Evolutionary conservation across 1,284 basidiomycete species (phyloP), one percentile per base, ranked within the genome.

Genomic region (Trichosporon ovoides): DNA sequence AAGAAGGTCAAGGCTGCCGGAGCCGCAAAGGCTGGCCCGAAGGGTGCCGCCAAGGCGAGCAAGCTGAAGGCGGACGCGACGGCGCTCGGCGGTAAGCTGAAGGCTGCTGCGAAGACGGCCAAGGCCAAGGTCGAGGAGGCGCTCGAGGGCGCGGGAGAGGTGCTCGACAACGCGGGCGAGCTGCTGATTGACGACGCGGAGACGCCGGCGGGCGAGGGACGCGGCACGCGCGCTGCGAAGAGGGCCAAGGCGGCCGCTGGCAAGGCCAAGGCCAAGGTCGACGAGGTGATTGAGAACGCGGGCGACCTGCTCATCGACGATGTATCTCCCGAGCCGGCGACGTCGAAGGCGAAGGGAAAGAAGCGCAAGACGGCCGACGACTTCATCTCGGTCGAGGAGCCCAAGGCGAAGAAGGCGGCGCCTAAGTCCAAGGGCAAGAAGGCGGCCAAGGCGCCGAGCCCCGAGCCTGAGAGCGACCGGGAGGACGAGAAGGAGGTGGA

Each of bases 281-380:
- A 56, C 3, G 52, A 62, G 31, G 70, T 57, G 11, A 64, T 74
- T 28, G 67, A 71, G 38, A 65, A 68, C 24, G 73, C 73, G 14
- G 67, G 68, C 18, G 70, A 72, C 46, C 58, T 74, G 11, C 53
- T 73, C 3, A 38, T 73, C 20, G 73, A 74, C 57, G 67, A 69
- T 20, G 67, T 61, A 3, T 35, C 56, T 14, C 28, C 63, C 62
- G 62, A 56, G 63, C 56, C 24, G 12, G 51, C 56, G 13, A 62
- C 62, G 58, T 58, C 60, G 22, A n/a, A n/a, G n/a, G 65, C 54
- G 12, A 61, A 64, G 53, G 63, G 62, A 13, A 70, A 67, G 57
- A 76, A 74, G 63, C 65, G 74, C 50, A 76, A 74, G 60, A 66
- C 65, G 22, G 74, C 73, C 24, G 73, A 71, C 38, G 73, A 74